Evolutionary conservation across 78 protist species (phyloP), one percentile per base, ranked within the genome.

Genomic region (Speleostelium caveatum): DNA sequence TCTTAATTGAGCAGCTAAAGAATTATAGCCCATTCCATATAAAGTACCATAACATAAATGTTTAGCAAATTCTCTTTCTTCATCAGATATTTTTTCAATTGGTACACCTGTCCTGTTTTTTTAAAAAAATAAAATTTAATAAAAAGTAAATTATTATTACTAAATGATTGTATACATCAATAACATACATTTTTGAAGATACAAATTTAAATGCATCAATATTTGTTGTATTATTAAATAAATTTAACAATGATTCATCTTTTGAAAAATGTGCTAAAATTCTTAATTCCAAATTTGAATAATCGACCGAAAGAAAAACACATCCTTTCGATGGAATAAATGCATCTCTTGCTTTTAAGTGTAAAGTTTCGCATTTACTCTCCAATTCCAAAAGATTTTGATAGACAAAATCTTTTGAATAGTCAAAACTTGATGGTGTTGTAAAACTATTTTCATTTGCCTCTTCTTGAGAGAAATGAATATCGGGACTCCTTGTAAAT

Each of bases 11-110:
- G 59, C 24, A 5, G 95, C 75, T 2, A 91, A 17, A 21, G 59
- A 38, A 1, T 53, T 42, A 28, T 35, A 42, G 19, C 95, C 95
- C 95, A 91, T 91, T 0, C 95, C 95, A 91, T 91, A 91, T 0
- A 79, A 28, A 38, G 79, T 91, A 38, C 95, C 95, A 69, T 91
- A 91, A 49, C 68, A 63, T 17, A 91, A 53, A 71, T 91, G 90
- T 26, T 91, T 91, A 1, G 92, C 86, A 14, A 49, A 60, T 12
- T 71, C 16, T 58, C 95, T 56, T 51, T 78, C 89, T 8, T 51
- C 56, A 10, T 51, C 83, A 12, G 80, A 53, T 3, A 80, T 51
- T 8, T 41, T 36, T 16, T 68, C 66, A 16, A 59, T 41, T 5
- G 61, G 73, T 5, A 69, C 62, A 33, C 68, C 68, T 21, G 39